A percentile compares a stretch with the other conserved stretches of the same genome.
These are phyloP conservation scores for Penicillium robsamsonii DNA, from an alignment of 495 filamentous ascomycete genomes.

Conservation along the genomic window DNA sequence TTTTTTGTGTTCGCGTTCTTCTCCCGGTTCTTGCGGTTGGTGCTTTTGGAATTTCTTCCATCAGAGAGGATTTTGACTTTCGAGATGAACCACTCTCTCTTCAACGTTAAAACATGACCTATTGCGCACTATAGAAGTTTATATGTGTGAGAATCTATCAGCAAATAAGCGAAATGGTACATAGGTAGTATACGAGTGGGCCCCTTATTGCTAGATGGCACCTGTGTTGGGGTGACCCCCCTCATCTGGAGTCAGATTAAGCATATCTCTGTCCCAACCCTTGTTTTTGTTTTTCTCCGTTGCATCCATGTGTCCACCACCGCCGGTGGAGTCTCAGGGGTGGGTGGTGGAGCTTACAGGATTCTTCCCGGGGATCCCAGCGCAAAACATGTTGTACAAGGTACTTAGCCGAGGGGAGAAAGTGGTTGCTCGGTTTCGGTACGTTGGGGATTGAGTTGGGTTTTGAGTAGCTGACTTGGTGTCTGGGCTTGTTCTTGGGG, in stretches of 20 bases:
- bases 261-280: constrained; percentile 33
- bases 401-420: constrained; percentile 9
- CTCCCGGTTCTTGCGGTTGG: neutral
- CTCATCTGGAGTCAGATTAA: constrained; percentile 34
- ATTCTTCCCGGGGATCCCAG: constrained; percentile 27
- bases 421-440: neutral
- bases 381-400: constrained; percentile 16
- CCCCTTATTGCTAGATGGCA: neutral
- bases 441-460: neutral
- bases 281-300: constrained; percentile 27
- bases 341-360: constrained; percentile 31
- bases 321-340: constrained; percentile 21
- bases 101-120: neutral
- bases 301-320: constrained; percentile 35
- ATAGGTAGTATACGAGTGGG: neutral
- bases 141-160: neutral
- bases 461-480: neutral
- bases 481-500: neutral
- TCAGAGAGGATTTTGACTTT: neutral
- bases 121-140: neutral
- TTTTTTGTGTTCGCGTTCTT: neutral
- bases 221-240: constrained; percentile 20
- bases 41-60: neutral
- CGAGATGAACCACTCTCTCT: neutral
- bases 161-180: neutral